These are phyloP conservation scores for Ceratocystis eucalypticola DNA, from an alignment of 2,329 filamentous ascomycete genomes.

Conservation along the genomic window DNA sequence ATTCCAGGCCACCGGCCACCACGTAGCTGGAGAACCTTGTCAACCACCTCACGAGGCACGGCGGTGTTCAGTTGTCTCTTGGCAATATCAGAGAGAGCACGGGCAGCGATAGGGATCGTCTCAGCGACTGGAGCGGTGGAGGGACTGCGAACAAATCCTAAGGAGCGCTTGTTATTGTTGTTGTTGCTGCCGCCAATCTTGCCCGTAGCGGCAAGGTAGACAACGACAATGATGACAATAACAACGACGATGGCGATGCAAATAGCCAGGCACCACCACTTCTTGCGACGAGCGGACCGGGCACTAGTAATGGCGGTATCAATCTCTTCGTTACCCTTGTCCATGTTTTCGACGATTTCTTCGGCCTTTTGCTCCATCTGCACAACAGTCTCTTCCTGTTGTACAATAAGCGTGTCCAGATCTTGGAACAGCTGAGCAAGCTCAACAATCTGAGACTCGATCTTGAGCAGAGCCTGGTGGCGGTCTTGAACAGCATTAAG, in stretches of 20 bases:
- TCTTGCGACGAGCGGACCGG: conserved; percentile 71
- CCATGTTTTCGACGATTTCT: conserved; percentile 70
- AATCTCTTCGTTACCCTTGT: conserved; percentile 74
- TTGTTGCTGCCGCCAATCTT: conserved; percentile 24
- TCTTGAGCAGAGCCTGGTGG: conserved; percentile 79
- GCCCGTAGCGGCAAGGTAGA: conserved; percentile 29
- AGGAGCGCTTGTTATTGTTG: conserved; percentile 24
- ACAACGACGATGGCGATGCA: conserved; percentile 41
- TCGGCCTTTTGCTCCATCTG: conserved; percentile 80
- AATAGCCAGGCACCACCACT: conserved; percentile 89
- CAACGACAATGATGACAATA: conserved; percentile 38
- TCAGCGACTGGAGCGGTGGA: conserved; percentile 8
- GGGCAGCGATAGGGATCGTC: conserved; percentile 5
- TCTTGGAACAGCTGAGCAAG: conserved; percentile 80
- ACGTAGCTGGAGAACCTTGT: conserved; percentile 10
- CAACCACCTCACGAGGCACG: conserved; percentile 4
- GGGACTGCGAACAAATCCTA: conserved; percentile 20
- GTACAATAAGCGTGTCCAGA: conserved; percentile 69
- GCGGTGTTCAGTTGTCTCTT: conserved; percentile 13
- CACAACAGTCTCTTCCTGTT: conserved; percentile 69
- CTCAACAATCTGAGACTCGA: conserved; percentile 80
- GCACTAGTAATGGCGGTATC: conserved; percentile 71
- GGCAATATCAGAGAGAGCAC: conserved; percentile 2
- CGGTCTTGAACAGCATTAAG: conserved; percentile 69
- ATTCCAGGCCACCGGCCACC: conserved; percentile 12